A percentile compares a stretch with the other conserved stretches of the same genome.
Evolutionary conservation across 805 yeast species (phyloP).

Genomic region (Tetrapisispora nanseiensis): DNA sequence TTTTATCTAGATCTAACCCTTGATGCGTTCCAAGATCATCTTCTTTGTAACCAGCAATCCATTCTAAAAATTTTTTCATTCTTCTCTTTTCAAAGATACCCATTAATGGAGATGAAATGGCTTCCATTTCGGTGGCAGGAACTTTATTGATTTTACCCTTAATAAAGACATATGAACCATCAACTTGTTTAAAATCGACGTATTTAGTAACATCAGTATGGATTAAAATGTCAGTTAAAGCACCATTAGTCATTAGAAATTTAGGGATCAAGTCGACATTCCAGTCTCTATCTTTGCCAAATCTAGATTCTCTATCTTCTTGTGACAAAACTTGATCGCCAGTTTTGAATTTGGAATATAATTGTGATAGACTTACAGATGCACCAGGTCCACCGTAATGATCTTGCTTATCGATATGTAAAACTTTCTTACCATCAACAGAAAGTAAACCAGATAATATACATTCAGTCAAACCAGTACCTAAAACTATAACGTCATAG

Average conservation of each 20-base stretch:
- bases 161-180: conserved; percentile 86
- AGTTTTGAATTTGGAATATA: conserved; percentile 69
- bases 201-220: conserved; percentile 95
- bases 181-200: conserved; percentile 90
- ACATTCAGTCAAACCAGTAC: conserved; percentile 94
- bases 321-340: conserved; percentile 57
- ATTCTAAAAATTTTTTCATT: conserved; percentile 86
- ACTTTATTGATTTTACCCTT: conserved; percentile 91
- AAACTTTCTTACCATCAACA: conserved; percentile 95
- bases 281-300: conserved; percentile 95
- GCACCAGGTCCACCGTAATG: conserved; percentile 93
- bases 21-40: conserved; percentile 73
- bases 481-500: conserved; percentile 93
- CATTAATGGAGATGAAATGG: conserved; percentile 83
- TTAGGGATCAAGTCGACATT: conserved; percentile 95
- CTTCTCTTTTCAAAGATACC: conserved; percentile 94
- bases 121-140: conserved; percentile 86
- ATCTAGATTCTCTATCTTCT: conserved; percentile 51
- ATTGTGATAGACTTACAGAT: conserved; percentile 57
- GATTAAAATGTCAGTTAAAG: conserved; percentile 85
- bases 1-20: conserved; percentile 73
- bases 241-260: conserved; percentile 96
- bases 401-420: conserved; percentile 93
- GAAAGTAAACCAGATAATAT: conserved; percentile 86
- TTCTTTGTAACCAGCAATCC: conserved; percentile 72